phyloP scores from a whole-genome alignment of 805 yeast genomes.

The Teunomyces gatunensis region DNA sequence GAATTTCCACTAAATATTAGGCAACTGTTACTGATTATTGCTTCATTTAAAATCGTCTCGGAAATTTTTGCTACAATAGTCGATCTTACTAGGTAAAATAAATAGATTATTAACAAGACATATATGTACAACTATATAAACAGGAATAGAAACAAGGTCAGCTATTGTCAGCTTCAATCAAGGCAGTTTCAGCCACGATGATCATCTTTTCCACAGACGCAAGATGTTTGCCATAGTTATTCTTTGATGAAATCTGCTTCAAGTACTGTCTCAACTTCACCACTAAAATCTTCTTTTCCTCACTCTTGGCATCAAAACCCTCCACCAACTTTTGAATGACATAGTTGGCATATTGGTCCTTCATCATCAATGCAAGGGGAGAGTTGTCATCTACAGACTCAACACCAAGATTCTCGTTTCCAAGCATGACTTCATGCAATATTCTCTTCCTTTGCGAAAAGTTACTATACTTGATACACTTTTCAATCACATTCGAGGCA shows the following conservation, averaged over 20 bases:
- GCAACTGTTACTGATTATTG: no score
- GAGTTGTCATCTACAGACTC: slow-evolving; percentile 58
- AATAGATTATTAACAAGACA: slow-evolving; percentile 4
- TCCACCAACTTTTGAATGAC: slow-evolving; percentile 94
- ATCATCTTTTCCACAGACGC: slow-evolving; percentile 78
- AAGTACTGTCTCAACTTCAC: slow-evolving; percentile 76
- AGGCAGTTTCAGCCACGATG: slow-evolving; percentile 51
- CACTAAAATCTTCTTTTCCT: slow-evolving; percentile 67
- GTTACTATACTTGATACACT: slow-evolving; percentile 76
- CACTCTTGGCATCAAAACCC: slow-evolving; percentile 58
- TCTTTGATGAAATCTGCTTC: slow-evolving; percentile 62
- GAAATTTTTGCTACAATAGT: no score
- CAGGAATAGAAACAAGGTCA: slow-evolving; percentile 2
- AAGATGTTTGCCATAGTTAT: slow-evolving; percentile 74
- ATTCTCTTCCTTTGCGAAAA: slow-evolving; percentile 59
- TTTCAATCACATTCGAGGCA: slow-evolving; percentile 97
- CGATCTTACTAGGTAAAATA: neutral
- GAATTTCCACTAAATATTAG: no score
- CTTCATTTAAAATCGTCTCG: no score
- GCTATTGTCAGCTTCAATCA: slow-evolving; percentile 35
- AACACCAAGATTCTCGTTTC: slow-evolving; percentile 45
- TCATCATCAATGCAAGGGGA: slow-evolving; percentile 88
- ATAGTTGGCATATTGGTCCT: slow-evolving; percentile 96
- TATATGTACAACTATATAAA: slow-evolving; percentile 4
- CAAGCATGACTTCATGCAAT: slow-evolving; percentile 62